Conservation (phyloP, 495 filamentous ascomycete genomes). For the Articulospora tetracladia region DNA sequence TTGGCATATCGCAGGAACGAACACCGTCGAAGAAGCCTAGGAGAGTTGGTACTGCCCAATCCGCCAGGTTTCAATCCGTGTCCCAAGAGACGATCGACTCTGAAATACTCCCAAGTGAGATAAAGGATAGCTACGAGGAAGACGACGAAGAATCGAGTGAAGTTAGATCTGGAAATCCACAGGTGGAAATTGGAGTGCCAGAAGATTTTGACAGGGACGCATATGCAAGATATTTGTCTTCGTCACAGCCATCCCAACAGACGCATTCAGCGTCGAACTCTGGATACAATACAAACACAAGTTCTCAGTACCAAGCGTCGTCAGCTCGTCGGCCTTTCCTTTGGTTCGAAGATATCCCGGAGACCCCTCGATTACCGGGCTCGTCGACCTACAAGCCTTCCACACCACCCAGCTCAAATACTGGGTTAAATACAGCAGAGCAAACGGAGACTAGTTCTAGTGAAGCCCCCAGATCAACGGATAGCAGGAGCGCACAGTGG, state of each 20-base stretch:
- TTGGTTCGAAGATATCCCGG: slow-evolving; percentile 4
- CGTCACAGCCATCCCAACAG: slow-evolving; percentile 11
- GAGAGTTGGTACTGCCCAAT: slow-evolving; percentile 8
- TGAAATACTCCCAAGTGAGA: not conserved
- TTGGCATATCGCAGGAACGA: not conserved
- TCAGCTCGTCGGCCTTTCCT: not conserved
- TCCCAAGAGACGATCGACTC: slow-evolving; percentile 1
- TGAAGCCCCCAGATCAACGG: too few relatives aligned
- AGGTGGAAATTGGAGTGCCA: slow-evolving; percentile 14
- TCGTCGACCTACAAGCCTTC: not conserved
- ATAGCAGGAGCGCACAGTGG: not conserved
- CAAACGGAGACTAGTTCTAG: not conserved
- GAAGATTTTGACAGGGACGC: slow-evolving; percentile 17
- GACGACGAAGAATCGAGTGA: slow-evolving; percentile 2
- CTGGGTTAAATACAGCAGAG: not conserved
- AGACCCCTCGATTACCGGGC: not conserved
- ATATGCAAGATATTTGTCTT: slow-evolving; percentile 8
- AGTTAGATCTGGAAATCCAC: not conserved
- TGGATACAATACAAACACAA: too few relatives aligned
- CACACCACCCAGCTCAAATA: not conserved
- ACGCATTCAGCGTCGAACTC: not conserved
- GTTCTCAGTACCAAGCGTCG: not conserved
- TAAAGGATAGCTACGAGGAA: slow-evolving; percentile 28
- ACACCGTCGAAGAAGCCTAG: slow-evolving; percentile 4
- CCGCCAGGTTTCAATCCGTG: slow-evolving; percentile 13